Percentiles rank a stretch among this genome's conserved stretches.
These are phyloP conservation scores for Phanerochaete carnosa DNA, from an alignment of 768 basidiomycete species.

Conservation along the genomic window DNA sequence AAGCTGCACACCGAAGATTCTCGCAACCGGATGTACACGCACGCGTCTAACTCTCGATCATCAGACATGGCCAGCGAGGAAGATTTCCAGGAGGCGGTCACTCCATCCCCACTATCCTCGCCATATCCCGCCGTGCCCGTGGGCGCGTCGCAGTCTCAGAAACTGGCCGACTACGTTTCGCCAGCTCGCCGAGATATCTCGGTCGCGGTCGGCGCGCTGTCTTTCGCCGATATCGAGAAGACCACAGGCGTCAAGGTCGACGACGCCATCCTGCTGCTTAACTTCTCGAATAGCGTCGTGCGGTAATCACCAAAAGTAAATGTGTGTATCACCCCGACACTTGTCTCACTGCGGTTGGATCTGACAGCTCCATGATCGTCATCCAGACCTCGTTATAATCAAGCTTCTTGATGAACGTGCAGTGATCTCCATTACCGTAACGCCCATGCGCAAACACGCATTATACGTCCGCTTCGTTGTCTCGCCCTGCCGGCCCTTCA, in stretches of 20 bases:
- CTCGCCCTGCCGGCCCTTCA: background rate
- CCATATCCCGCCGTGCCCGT: constrained; percentile 48
- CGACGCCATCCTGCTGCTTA: constrained; percentile 70
- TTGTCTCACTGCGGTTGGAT: background rate
- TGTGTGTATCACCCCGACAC: constrained; percentile 14
- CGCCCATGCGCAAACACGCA: constrained; percentile 6
- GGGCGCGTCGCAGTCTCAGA: constrained; percentile 16
- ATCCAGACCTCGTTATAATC: constrained; percentile 7
- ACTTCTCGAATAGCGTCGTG: constrained; percentile 67
- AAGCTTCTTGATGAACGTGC: constrained; percentile 3
- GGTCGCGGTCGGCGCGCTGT: constrained; percentile 36
- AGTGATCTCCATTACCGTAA: constrained; percentile 1
- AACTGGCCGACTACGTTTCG: constrained; percentile 15
- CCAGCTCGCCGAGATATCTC: constrained; percentile 19
- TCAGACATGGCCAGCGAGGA: constrained; percentile 61
- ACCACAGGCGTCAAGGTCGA: constrained; percentile 53
- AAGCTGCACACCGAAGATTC: constrained; percentile 19
- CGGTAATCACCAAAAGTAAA: constrained; percentile 35
- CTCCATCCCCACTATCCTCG: constrained; percentile 59
- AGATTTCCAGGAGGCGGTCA: constrained; percentile 71
- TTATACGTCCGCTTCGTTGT: background rate
- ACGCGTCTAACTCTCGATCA: constrained; percentile 29
- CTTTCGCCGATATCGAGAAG: constrained; percentile 50
- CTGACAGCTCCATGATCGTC: constrained; percentile 1
- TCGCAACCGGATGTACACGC: constrained; percentile 14